Evolutionary conservation across 2,329 filamentous ascomycete genomes (phyloP).

Genomic region (Venturia asperata): DNA sequence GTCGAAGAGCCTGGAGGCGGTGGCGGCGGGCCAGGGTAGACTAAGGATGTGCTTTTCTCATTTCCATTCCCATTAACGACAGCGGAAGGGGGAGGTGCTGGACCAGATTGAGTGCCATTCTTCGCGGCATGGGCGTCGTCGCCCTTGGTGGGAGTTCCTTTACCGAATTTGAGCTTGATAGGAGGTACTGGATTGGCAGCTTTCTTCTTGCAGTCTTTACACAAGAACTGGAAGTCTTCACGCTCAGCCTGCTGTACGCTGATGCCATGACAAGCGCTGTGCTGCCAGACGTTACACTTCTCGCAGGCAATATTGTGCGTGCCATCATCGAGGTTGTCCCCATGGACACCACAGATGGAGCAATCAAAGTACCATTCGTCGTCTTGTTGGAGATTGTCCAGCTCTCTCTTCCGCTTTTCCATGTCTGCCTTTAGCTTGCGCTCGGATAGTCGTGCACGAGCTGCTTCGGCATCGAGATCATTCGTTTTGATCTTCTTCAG

Average conservation of each 20-base stretch:
- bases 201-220: constrained; percentile 65
- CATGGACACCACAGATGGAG: constrained; percentile 75
- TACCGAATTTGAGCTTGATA: constrained; percentile 18
- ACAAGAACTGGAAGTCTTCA: constrained; percentile 82
- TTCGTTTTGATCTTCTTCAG: constrained; percentile 30
- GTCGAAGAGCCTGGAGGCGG: background rate
- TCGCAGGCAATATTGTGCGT: constrained; percentile 92
- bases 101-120: background rate
- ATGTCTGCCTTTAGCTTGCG: constrained; percentile 76
- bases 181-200: constrained; percentile 38
- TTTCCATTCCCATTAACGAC: constrained; percentile 6
- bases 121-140: background rate
- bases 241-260: constrained; percentile 70
- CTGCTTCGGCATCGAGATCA: constrained; percentile 29
- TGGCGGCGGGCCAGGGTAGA: constrained; percentile 9
- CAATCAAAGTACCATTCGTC: constrained; percentile 95
- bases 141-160: constrained; percentile 1
- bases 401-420: constrained; percentile 67
- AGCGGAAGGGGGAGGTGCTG: background rate
- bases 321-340: constrained; percentile 83
- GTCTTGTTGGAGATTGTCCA: constrained; percentile 65
- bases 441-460: constrained; percentile 61
- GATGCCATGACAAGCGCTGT: constrained; percentile 85
- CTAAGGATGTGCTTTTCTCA: background rate
- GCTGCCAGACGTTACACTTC: constrained; percentile 91